phyloP scores from a whole-genome alignment of 768 basidiomycete species.

The Suillus alpinus region DNA sequence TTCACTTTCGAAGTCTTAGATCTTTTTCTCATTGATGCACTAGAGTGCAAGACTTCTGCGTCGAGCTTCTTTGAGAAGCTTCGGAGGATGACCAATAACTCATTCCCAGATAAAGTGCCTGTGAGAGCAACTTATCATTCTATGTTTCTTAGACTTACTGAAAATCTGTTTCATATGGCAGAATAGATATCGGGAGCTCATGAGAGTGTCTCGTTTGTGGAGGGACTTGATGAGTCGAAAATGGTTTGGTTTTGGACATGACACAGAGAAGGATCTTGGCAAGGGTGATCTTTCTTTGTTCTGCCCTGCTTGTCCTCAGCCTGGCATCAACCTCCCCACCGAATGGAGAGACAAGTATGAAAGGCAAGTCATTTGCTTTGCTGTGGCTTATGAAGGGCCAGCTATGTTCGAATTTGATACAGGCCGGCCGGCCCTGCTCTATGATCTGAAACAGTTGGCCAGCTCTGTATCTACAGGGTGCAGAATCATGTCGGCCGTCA shows the following conservation, averaged over 20 bases:
- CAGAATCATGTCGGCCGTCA: too few relatives aligned
- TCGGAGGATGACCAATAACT: too few relatives aligned
- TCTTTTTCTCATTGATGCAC: slow-evolving; percentile 11
- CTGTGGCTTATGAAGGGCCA: too few relatives aligned
- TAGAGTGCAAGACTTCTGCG: slow-evolving; percentile 13
- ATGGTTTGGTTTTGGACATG: slow-evolving; percentile 10
- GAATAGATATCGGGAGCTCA: slow-evolving; percentile 13
- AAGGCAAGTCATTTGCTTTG: slow-evolving; percentile 3
- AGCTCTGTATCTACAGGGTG: too few relatives aligned
- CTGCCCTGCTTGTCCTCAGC: slow-evolving; percentile 28
- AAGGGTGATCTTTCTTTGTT: slow-evolving; percentile 16
- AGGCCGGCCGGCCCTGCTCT: too few relatives aligned
- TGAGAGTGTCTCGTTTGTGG: slow-evolving; percentile 5
- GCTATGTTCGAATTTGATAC: too few relatives aligned
- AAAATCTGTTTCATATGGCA: too few relatives aligned
- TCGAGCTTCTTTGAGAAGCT: background rate
- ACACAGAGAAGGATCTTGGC: background rate
- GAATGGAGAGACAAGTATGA: slow-evolving; percentile 15
- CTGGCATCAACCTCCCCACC: slow-evolving; percentile 19
- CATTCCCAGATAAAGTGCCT: too few relatives aligned
- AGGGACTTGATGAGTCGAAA: slow-evolving; percentile 3
- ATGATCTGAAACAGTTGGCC: too few relatives aligned
- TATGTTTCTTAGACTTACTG: too few relatives aligned
- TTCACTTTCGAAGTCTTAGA: slow-evolving; percentile 22
- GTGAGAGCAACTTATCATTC: too few relatives aligned